Percentiles rank a stretch among this genome's conserved stretches.
phyloP scores from a whole-genome alignment of 78 protist genomes.

The Guillardia theta region DNA sequence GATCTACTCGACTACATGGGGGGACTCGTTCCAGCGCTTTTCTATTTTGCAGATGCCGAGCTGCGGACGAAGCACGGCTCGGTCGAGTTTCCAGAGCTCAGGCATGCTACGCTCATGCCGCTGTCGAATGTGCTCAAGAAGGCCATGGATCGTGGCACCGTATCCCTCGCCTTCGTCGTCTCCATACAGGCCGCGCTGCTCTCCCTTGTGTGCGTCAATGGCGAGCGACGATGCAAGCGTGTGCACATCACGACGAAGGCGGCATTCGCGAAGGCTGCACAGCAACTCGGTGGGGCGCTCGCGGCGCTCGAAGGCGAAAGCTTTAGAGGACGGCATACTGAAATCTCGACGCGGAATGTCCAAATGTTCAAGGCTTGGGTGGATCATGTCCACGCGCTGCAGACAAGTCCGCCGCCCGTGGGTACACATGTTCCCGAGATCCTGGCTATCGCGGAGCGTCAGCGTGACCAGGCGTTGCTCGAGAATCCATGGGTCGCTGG shows the following conservation, averaged over 20 bases:
- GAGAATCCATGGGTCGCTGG: conserved; percentile 37
- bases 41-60: not conserved
- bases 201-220: not conserved
- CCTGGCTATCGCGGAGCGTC: not conserved
- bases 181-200: conserved; percentile 9
- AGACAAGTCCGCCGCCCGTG: not conserved
- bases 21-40: not conserved
- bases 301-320: too few relatives aligned
- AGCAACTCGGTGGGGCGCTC: not conserved
- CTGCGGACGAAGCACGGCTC: not conserved
- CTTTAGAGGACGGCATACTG: too few relatives aligned
- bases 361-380: not conserved
- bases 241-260: not conserved
- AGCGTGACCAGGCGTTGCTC: not conserved
- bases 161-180: not conserved
- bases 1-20: conserved; percentile 28
- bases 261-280: not conserved
- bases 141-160: not conserved
- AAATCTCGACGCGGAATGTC: not conserved
- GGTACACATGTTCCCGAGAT: too few relatives aligned
- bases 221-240: not conserved
- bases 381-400: not conserved
- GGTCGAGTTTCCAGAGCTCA: not conserved
- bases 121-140: not conserved
- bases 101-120: conserved; percentile 12